A percentile compares a stretch with the other conserved stretches of the same genome.
phyloP scores from a whole-genome alignment of 306 rosid genomes.

The Cucumis melo region DNA sequence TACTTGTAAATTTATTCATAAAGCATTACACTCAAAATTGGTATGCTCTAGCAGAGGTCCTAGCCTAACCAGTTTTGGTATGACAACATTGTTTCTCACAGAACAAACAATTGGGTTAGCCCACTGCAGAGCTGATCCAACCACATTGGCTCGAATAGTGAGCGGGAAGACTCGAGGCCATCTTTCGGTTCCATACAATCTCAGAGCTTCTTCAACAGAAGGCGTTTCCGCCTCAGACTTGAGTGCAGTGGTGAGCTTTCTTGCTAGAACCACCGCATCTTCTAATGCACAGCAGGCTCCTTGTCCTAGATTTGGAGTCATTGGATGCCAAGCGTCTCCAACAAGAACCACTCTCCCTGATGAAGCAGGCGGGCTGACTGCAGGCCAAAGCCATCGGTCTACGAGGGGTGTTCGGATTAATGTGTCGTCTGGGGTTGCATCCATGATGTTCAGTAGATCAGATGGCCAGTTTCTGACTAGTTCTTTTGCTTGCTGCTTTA shows the following conservation, averaged over 20 bases:
- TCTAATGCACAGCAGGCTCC: constrained; percentile 95
- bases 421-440: constrained; percentile 50
- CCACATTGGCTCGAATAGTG: constrained; percentile 61
- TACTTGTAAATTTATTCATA: constrained; percentile 3
- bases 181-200: constrained; percentile 50
- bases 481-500: constrained; percentile 58
- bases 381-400: constrained; percentile 88
- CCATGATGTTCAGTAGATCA: constrained; percentile 37
- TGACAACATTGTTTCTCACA: constrained; percentile 46
- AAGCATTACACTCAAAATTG: constrained; percentile 46
- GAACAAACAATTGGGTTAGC: constrained; percentile 59
- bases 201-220: constrained; percentile 44
- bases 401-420: constrained; percentile 56
- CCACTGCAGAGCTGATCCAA: constrained; percentile 67
- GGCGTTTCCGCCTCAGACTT: constrained; percentile 29
- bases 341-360: constrained; percentile 61
- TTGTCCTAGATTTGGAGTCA: constrained; percentile 95
- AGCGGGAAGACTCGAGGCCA: constrained; percentile 71
- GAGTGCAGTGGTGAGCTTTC: constrained; percentile 52
- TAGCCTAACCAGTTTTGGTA: constrained; percentile 63
- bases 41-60: constrained; percentile 70
- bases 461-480: constrained; percentile 51
- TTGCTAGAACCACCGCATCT: constrained; percentile 59
- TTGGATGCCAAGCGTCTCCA: constrained; percentile 97
- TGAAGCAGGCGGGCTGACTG: constrained; percentile 46